Base-by-base conservation (phyloP, 2,329 filamentous ascomycete species). In the Colletotrichum musicola region DNA sequence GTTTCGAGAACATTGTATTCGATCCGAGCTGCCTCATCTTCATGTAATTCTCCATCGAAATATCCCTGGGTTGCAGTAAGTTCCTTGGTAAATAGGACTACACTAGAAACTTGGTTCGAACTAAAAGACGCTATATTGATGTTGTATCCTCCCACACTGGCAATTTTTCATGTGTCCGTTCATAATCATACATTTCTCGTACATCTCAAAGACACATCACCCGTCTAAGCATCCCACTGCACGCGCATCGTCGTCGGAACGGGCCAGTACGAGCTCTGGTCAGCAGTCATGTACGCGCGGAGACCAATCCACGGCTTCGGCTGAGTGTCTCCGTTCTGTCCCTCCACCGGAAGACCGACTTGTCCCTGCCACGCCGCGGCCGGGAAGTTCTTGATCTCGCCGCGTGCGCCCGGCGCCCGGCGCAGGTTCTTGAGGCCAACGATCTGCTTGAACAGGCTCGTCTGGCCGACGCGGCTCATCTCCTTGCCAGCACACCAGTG, bases 401-500 rank as follows among this genome's bases (percentile, higher is more conserved):
- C 75, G n/a, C 73, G 68, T 1, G 61, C 46, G 1, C 75, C 75
- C 1, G 70, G 70, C 3, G 68, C 72, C 14, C 73, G 71, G 18
- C 71, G 68, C 44, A 77, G 58, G n/a, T 73, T 73, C 18, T 71
- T 70, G 4, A 74, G 71, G 6, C 72, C 66, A 14, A 75, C 71
- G 12, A 76, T 67, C 42, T 61, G 70, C 69, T 74, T 74, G 58
- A 76, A 71, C 25, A 75, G 54, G 6, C 68, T 72, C 7, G 71
- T 70, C 60, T 74, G 62, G 1, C 72, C 71, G 13, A 69, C 65
- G 9, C 72, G 71, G 55, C 71, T 83, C 27, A 83, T 81, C n/a
- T 86, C 81, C 67, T 67, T 69, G 14, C 67, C 67, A 7, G 67
- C 67, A 30, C 71, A 79, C 79, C 22, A 85, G 72, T 88, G 85